Conservation (phyloP, 2,329 filamentous ascomycete genomes). For the Cucurbitaria berberidis region DNA sequence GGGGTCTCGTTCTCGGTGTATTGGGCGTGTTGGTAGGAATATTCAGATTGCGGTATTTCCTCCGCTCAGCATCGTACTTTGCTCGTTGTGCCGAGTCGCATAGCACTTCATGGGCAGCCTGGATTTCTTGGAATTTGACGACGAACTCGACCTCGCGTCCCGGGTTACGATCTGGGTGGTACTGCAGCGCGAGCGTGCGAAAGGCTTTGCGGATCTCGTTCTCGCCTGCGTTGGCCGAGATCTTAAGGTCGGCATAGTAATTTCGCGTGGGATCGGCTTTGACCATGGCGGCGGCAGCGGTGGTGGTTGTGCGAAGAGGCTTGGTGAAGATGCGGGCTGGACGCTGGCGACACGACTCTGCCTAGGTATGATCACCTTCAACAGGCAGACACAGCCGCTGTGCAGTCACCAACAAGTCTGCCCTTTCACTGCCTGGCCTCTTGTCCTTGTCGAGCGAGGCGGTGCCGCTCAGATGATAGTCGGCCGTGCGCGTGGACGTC, state of each 20-base stretch:
- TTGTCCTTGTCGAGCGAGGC: slow-evolving; percentile 37
- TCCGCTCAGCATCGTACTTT: slow-evolving; percentile 68
- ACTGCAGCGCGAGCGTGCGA: slow-evolving; percentile 81
- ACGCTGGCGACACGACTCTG: background rate
- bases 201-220: slow-evolving; percentile 87
- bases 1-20: slow-evolving; percentile 47
- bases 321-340: background rate
- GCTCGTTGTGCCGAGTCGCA: slow-evolving; percentile 63
- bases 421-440: slow-evolving; percentile 22
- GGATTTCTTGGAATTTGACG: slow-evolving; percentile 83
- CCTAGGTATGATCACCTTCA: background rate
- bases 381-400: slow-evolving; percentile 26
- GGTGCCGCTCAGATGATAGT: slow-evolving; percentile 43
- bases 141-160: slow-evolving; percentile 81
- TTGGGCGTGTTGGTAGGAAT: slow-evolving; percentile 50
- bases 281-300: slow-evolving; percentile 65
- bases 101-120: slow-evolving; percentile 82
- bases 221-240: slow-evolving; percentile 69
- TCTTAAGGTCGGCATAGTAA: slow-evolving; percentile 84
- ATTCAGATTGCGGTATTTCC: slow-evolving; percentile 49
- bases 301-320: slow-evolving; percentile 8
- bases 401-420: slow-evolving; percentile 9
- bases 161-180: slow-evolving; percentile 87
- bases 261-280: slow-evolving; percentile 73
- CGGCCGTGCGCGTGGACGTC: slow-evolving; percentile 32